Percentiles rank a stretch among this genome's conserved stretches.
phyloP scores from a whole-genome alignment of 192 early-diverging fungal genomes.

The Thamnidium elegans region DNA sequence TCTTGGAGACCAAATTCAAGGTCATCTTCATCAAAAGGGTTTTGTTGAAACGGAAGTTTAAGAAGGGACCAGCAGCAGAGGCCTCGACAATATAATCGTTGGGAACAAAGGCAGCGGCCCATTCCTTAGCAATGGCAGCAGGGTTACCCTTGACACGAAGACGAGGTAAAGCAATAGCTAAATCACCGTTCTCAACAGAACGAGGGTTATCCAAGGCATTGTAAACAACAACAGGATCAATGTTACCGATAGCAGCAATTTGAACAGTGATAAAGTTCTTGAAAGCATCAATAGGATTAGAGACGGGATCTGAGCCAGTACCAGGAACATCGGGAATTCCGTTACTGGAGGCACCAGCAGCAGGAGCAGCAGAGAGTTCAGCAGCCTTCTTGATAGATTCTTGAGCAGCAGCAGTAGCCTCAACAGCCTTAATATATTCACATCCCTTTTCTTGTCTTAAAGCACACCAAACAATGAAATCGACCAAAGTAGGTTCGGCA shows the following conservation, averaged over 20 bases:
- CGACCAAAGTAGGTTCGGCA: conserved; percentile 5
- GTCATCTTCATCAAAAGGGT: conserved; percentile 50
- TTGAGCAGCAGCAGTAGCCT: conserved; percentile 13
- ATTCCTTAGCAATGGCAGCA: conserved; percentile 55
- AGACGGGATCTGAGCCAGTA: conserved; percentile 43
- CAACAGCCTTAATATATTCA: conserved; percentile 20
- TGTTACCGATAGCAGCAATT: conserved; percentile 54
- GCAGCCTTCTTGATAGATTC: background rate
- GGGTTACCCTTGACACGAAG: conserved; percentile 71
- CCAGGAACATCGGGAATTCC: conserved; percentile 25
- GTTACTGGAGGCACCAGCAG: background rate
- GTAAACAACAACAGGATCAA: conserved; percentile 44
- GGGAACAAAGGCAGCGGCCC: conserved; percentile 59
- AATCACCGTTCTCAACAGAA: conserved; percentile 60
- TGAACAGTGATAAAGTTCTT: conserved; percentile 59
- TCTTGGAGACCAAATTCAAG: conserved; percentile 51
- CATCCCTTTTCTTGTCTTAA: background rate
- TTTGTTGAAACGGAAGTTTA: conserved; percentile 73
- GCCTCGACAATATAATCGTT: conserved; percentile 54
- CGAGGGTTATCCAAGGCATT: conserved; percentile 61
- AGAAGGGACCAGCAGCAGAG: conserved; percentile 62
- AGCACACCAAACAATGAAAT: conserved; percentile 22
- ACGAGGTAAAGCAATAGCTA: conserved; percentile 68
- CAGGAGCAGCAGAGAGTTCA: background rate
- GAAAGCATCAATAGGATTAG: conserved; percentile 61